These are phyloP conservation scores for Penicillium rolfsii DNA, from an alignment of 2,329 filamentous ascomycete species.

Conservation along the genomic window DNA sequence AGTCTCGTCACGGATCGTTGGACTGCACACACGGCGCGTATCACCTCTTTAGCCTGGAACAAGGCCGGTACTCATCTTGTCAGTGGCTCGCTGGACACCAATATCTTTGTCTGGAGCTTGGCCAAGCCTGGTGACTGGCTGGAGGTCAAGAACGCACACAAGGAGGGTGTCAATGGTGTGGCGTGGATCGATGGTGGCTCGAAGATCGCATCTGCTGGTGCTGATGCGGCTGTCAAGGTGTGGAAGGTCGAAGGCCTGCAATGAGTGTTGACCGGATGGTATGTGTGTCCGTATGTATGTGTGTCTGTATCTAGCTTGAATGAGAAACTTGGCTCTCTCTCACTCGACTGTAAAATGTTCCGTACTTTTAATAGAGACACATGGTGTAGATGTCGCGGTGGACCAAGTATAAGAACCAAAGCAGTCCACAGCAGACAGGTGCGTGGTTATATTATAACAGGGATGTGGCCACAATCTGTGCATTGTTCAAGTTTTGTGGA, in stretches of 20 bases:
- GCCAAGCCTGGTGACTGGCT: constrained; percentile 79
- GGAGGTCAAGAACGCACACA: constrained; percentile 86
- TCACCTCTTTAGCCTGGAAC: constrained; percentile 77
- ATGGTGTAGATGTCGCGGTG: background rate
- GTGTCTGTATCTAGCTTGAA: constrained; percentile 1
- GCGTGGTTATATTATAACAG: constrained; percentile 14
- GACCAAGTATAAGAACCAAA: background rate
- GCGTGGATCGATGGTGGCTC: constrained; percentile 70
- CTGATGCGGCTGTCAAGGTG: constrained; percentile 87
- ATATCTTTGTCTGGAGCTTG: constrained; percentile 90
- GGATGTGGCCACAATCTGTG: constrained; percentile 10
- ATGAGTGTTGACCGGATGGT: constrained; percentile 21
- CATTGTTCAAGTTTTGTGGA: constrained; percentile 1
- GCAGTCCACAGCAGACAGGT: constrained; percentile 3
- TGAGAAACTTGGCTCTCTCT: background rate
- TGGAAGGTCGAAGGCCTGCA: constrained; percentile 69
- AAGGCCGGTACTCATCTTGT: constrained; percentile 74
- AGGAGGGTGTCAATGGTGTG: constrained; percentile 90
- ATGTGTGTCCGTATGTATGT: background rate
- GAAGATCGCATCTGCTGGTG: constrained; percentile 77
- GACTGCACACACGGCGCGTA: constrained; percentile 70
- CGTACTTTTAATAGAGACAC: background rate
- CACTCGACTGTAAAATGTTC: too few relatives aligned
- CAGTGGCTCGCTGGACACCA: constrained; percentile 86
- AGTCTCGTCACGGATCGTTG: constrained; percentile 78